Evolutionary conservation across 306 rosid species (phyloP).

Genomic region (Sicyos baderoa): DNA sequence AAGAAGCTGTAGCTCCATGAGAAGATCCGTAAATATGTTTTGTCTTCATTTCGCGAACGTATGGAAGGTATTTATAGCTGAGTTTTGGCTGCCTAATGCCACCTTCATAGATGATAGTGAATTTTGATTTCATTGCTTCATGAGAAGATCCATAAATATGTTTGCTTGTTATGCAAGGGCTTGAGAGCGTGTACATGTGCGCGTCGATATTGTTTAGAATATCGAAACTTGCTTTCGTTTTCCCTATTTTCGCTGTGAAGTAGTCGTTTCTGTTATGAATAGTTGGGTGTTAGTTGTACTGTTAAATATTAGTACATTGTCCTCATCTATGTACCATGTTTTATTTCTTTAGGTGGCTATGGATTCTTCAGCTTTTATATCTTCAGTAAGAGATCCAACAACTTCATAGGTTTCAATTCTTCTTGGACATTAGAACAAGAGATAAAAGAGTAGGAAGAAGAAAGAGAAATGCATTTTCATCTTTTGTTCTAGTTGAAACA

Average conservation of each 20-base stretch:
- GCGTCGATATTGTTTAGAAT: background rate
- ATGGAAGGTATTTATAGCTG: background rate
- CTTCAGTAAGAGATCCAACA: too few species aligned
- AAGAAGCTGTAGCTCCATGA: slow-evolving; percentile 1
- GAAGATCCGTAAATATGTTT: too few species aligned
- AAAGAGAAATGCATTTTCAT: too few species aligned
- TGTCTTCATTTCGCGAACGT: background rate
- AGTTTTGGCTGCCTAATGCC: background rate
- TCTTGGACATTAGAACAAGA: background rate
- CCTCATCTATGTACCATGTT: background rate
- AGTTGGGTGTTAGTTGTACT: background rate
- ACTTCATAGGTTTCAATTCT: background rate
- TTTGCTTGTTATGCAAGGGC: background rate
- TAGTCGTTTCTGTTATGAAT: background rate
- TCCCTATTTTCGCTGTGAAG: background rate
- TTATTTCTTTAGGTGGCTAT: background rate
- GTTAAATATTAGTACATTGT: background rate
- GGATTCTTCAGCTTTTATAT: too few species aligned
- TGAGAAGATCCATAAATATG: background rate
- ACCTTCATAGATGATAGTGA: background rate
- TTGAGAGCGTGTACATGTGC: background rate
- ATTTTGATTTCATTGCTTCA: background rate
- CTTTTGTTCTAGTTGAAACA: too few species aligned
- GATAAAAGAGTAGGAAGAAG: too few species aligned
- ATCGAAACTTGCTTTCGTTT: background rate